phyloP scores from a whole-genome alignment of 805 yeast genomes.

The Cyberlindnera mrakii region DNA sequence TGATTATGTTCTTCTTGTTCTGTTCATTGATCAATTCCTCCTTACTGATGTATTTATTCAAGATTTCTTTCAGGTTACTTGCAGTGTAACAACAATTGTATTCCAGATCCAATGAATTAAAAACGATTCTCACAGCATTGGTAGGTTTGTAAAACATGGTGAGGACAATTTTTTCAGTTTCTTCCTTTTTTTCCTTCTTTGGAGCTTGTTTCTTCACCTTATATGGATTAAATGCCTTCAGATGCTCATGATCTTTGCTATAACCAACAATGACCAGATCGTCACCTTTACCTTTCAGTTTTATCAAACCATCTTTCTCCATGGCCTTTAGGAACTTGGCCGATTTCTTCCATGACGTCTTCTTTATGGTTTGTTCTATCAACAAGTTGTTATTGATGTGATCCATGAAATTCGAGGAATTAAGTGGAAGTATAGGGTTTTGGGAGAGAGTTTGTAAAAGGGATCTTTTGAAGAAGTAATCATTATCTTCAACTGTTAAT shows the following conservation, averaged over 20 bases:
- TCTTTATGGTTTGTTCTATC: slow-evolving; percentile 58
- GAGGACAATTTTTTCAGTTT: slow-evolving; percentile 29
- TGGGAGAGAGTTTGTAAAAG: slow-evolving; percentile 62
- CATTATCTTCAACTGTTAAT: slow-evolving; percentile 59
- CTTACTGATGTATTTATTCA: slow-evolving; percentile 50
- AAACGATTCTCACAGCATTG: slow-evolving; percentile 38
- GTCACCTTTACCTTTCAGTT: slow-evolving; percentile 80
- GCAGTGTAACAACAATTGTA: slow-evolving; percentile 41
- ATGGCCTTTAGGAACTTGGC: slow-evolving; percentile 80
- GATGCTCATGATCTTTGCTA: slow-evolving; percentile 40
- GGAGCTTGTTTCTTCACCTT: slow-evolving; percentile 26
- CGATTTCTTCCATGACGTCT: slow-evolving; percentile 85
- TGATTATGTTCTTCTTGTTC: slow-evolving; percentile 46
- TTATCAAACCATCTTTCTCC: slow-evolving; percentile 68
- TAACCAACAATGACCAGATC: slow-evolving; percentile 55
- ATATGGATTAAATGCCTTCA: slow-evolving; percentile 63
- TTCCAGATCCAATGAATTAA: slow-evolving; percentile 35
- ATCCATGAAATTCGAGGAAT: slow-evolving; percentile 68
- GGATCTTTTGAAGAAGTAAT: slow-evolving; percentile 67
- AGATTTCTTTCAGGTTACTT: slow-evolving; percentile 45
- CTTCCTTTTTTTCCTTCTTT: slow-evolving; percentile 20
- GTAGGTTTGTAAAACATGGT: slow-evolving; percentile 60
- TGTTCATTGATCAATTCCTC: slow-evolving; percentile 44
- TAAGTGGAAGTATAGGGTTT: slow-evolving; percentile 40
- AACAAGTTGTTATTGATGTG: slow-evolving; percentile 73